These are phyloP conservation scores for Cutaneotrichosporon sp. DNA, from an alignment of 1,284 basidiomycete genomes.

Conservation along the genomic window DNA sequence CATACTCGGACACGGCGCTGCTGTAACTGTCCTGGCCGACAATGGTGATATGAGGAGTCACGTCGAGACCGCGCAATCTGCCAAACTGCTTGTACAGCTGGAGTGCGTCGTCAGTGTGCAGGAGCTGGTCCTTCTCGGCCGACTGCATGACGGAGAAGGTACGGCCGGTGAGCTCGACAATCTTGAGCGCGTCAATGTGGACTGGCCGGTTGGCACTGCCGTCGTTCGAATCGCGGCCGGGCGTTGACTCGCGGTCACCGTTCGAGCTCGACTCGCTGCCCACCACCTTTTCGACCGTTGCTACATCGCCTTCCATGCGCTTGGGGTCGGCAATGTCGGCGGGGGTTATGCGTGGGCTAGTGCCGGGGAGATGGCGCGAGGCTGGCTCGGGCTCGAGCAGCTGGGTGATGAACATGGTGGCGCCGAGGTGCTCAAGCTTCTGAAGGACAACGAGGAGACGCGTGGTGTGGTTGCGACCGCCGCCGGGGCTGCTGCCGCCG, in stretches of 20 bases:
- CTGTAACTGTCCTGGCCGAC: slow-evolving; percentile 69
- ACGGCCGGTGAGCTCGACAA: slow-evolving; percentile 82
- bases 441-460: slow-evolving; percentile 79
- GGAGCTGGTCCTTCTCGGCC: slow-evolving; percentile 61
- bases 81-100: slow-evolving; percentile 73
- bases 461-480: slow-evolving; percentile 36
- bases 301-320: slow-evolving; percentile 11
- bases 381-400: slow-evolving; percentile 46
- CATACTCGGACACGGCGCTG: slow-evolving; percentile 62
- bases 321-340: slow-evolving; percentile 29
- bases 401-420: slow-evolving; percentile 54
- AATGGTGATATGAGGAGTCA: slow-evolving; percentile 59
- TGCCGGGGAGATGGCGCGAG: not conserved
- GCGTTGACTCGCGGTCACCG: slow-evolving; percentile 1
- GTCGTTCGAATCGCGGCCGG: not conserved
- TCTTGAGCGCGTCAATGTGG: slow-evolving; percentile 65
- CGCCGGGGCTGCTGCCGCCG: slow-evolving; percentile 21
- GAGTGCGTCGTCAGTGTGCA: slow-evolving; percentile 70
- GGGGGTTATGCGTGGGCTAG: slow-evolving; percentile 62
- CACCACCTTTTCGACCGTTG: not conserved
- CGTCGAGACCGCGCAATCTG: slow-evolving; percentile 62
- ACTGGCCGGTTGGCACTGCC: slow-evolving; percentile 2
- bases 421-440: slow-evolving; percentile 73
- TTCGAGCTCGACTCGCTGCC: not conserved
- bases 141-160: slow-evolving; percentile 80